Evolutionary conservation across 257 asterid species (phyloP).

Genomic region (Scutellaria galericulata): DNA sequence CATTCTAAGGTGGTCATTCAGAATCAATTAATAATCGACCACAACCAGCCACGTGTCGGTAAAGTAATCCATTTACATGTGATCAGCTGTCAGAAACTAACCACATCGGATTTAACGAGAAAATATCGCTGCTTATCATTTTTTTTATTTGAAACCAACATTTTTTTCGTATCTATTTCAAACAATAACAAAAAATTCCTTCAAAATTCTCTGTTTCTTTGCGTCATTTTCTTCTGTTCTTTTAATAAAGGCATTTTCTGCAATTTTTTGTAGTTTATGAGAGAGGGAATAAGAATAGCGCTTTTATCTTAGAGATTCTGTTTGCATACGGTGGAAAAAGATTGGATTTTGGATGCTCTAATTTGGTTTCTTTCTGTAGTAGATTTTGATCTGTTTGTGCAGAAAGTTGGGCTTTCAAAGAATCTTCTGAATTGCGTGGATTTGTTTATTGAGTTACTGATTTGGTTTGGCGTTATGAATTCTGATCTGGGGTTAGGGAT

Average conservation of each 20-base stretch:
- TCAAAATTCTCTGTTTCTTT: not conserved
- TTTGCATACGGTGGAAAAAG: slow-evolving; percentile 24
- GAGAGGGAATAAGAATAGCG: slow-evolving; percentile 20
- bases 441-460: slow-evolving; percentile 20
- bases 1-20: slow-evolving; percentile 38
- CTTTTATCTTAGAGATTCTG: slow-evolving; percentile 23
- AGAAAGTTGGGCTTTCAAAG: slow-evolving; percentile 2
- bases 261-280: slow-evolving; percentile 22
- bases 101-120: slow-evolving; percentile 45
- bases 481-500: slow-evolving; percentile 40
- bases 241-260: slow-evolving; percentile 21
- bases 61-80: slow-evolving; percentile 35
- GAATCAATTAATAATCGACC: slow-evolving; percentile 20
- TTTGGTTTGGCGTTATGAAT: slow-evolving; percentile 22
- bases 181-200: not conserved
- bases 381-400: slow-evolving; percentile 27
- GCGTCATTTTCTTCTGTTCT: not conserved
- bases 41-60: slow-evolving; percentile 41
- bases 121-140: slow-evolving; percentile 32
- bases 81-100: slow-evolving; percentile 46
- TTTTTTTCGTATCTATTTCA: not conserved
- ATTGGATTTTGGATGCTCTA: slow-evolving; percentile 25
- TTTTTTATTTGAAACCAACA: not conserved
- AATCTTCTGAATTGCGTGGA: slow-evolving; percentile 17
- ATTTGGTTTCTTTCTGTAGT: slow-evolving; percentile 11